These are phyloP conservation scores for Trametes cinnabarina DNA, from an alignment of 768 basidiomycete species.

Conservation along the genomic window DNA sequence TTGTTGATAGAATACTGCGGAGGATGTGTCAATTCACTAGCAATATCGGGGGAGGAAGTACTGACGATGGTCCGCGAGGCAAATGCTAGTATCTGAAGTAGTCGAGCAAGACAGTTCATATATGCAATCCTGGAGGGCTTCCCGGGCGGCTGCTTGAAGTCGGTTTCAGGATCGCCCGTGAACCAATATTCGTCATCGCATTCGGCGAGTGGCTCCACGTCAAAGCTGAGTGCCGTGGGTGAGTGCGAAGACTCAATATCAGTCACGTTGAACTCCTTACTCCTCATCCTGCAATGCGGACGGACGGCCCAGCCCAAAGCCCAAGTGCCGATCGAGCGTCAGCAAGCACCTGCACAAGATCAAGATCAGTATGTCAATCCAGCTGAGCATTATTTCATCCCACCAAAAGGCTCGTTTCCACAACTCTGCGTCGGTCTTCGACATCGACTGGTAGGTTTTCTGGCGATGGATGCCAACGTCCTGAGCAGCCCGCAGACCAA, in stretches of 20 bases:
- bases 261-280: constrained; percentile 35
- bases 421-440: constrained; percentile 59
- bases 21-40: neutral
- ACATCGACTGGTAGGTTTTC: constrained; percentile 47
- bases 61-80: constrained; percentile 44
- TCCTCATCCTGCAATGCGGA: constrained; percentile 71
- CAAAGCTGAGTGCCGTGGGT: constrained; percentile 46
- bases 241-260: neutral
- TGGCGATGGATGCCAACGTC: constrained; percentile 77
- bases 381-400: neutral
- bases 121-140: constrained; percentile 55
- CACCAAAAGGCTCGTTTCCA: constrained; percentile 83
- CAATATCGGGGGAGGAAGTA: neutral
- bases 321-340: constrained; percentile 42
- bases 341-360: constrained; percentile 41
- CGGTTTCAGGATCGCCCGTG: constrained; percentile 45
- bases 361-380: neutral
- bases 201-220: constrained; percentile 56
- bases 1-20: constrained; percentile 47
- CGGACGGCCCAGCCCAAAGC: constrained; percentile 56
- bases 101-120: constrained; percentile 53
- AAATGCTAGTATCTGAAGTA: constrained; percentile 61
- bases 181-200: constrained; percentile 82
- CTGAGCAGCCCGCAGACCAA: constrained; percentile 48
- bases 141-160: constrained; percentile 60